phyloP scores from a whole-genome alignment of 257 asterid genomes.

The Nicotiana obtusifolia region DNA sequence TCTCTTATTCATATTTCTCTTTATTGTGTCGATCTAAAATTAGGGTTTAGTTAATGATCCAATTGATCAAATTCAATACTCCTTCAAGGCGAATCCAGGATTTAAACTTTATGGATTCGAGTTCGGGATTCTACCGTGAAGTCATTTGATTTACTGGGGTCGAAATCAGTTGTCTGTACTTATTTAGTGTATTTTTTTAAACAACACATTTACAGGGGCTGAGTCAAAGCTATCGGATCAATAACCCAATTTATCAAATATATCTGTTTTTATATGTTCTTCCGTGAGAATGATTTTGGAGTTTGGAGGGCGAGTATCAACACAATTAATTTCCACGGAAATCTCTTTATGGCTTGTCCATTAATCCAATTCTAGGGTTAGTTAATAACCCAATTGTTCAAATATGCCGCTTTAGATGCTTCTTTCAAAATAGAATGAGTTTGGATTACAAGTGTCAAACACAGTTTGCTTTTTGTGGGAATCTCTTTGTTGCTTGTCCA shows the following conservation, averaged over 20 bases:
- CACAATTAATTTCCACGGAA: neutral
- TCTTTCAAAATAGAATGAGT: neutral
- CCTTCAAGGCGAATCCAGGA: neutral
- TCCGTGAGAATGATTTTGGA: neutral
- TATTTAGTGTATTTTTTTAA: neutral
- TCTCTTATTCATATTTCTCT: neutral
- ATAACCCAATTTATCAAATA: neutral
- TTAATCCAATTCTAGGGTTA: constrained; percentile 14
- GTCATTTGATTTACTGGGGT: too few relatives aligned
- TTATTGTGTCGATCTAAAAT: neutral
- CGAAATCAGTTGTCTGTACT: too few relatives aligned
- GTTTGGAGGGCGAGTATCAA: neutral
- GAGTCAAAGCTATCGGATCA: too few relatives aligned
- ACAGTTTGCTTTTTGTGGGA: neutral
- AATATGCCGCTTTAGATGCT: neutral
- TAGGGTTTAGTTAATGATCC: constrained; percentile 3
- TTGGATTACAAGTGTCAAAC: neutral
- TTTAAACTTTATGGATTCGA: neutral
- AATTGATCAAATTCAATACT: neutral
- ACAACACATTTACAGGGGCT: too few relatives aligned
- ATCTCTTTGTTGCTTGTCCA: too few relatives aligned
- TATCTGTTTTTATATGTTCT: neutral
- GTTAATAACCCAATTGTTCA: neutral
- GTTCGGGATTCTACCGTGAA: too few relatives aligned
- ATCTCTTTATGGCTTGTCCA: neutral